A percentile compares a stretch with the other conserved stretches of the same genome.
phyloP scores from a whole-genome alignment of 495 filamentous ascomycete species.

The Aspergillus homomorphus region DNA sequence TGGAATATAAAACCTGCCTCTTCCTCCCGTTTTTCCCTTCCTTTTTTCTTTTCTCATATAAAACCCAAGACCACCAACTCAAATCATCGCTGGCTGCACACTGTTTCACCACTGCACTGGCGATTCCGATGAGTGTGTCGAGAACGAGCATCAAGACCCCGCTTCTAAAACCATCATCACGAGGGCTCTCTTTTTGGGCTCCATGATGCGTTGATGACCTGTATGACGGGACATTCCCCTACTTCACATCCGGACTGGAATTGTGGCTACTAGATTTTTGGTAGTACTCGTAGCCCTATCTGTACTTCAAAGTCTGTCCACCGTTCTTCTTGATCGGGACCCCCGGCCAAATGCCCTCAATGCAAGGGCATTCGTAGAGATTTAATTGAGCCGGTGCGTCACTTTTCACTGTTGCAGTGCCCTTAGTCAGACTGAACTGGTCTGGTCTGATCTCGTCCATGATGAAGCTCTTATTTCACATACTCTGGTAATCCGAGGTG shows the following conservation, averaged over 20 bases:
- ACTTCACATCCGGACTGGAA: background rate
- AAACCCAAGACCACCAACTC: slow-evolving; percentile 82
- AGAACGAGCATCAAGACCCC: slow-evolving; percentile 62
- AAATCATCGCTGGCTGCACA: slow-evolving; percentile 80
- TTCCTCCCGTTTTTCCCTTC: slow-evolving; percentile 23
- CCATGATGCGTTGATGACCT: slow-evolving; percentile 99
- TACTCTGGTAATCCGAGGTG: slow-evolving; percentile 80
- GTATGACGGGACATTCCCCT: slow-evolving; percentile 67
- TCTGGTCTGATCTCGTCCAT: slow-evolving; percentile 28
- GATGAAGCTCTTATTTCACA: slow-evolving; percentile 54
- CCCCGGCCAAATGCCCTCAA: too few relatives aligned
- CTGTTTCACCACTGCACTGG: slow-evolving; percentile 62
- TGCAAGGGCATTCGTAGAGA: background rate
- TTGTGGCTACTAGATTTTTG: background rate
- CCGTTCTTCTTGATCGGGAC: too few relatives aligned
- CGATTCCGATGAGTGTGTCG: slow-evolving; percentile 86
- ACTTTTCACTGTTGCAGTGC: background rate
- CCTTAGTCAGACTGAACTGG: background rate
- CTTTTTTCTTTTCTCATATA: slow-evolving; percentile 36
- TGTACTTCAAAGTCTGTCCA: too few relatives aligned
- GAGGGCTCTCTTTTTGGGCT: slow-evolving; percentile 73
- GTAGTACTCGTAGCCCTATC: background rate
- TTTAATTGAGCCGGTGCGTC: slow-evolving; percentile 12
- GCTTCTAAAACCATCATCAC: slow-evolving; percentile 99
- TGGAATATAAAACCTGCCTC: slow-evolving; percentile 11